Base-by-base conservation (phyloP, 2,329 filamentous ascomycete species). In the Alternaria atra region DNA sequence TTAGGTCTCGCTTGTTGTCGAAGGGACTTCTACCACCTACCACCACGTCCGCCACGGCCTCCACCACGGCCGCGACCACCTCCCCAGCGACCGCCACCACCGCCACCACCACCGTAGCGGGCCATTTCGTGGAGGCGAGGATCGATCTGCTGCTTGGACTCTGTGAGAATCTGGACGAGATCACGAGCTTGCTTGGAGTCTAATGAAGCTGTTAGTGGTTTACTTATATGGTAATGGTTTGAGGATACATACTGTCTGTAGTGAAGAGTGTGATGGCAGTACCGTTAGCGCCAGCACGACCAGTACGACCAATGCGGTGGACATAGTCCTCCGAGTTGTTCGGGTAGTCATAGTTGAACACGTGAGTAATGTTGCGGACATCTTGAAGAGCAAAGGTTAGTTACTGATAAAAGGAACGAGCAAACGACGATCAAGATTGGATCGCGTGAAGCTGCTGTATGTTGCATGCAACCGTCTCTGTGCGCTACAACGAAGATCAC, bases 321-420 rank as follows among this genome's bases (percentile, higher is more conserved):
- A 90, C 86, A 74, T 90, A 90, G 75, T 90, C 87, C 80, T 90
- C 87, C 74, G 87, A 89, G 80, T 90, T 98, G 86, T 98, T 98
- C 81, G 94, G 94, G 84, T 98, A 98, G 82, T 98, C 95, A 92
- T 98, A 97, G 90, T 98, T 98, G 85, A 99, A 88, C 84, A 99
- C 95, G 85, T 99, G 95, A 84, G 95, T 98, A 86, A 99, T 99
- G 88, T 99, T 97, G 85, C 94, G 94, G 86, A 99, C 95, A 91
- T 99, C 95, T 98, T 97, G 79, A 84, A 85, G 84, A 81, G 84
- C 80, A 86, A 82, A 88, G 86, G 91, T 97, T 96, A 97, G 93
- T 88, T 88, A 82, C 84, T 68, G 70, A 76, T 80, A 77, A 81
- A 76, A 76, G 62, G 67, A 70, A 68, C 71, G 74, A 80, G 75